Evolutionary conservation across 345 rosid genomes (phyloP).

Genomic region (Pistacia vera): DNA sequence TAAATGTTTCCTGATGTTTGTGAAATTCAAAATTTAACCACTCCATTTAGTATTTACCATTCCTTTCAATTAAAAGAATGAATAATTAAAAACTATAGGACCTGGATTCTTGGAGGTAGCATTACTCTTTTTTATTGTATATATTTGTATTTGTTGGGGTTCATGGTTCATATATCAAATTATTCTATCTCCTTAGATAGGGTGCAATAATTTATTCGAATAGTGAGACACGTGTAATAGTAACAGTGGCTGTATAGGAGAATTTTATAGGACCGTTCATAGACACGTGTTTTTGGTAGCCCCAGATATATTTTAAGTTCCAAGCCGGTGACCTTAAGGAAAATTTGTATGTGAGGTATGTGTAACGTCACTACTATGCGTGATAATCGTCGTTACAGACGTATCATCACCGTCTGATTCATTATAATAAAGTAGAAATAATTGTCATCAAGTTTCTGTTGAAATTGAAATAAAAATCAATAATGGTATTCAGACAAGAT

Average conservation of each 20-base stretch:
- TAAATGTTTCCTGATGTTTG: conserved; percentile 8
- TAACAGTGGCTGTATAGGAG: neutral
- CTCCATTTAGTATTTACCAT: neutral
- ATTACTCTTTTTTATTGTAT: neutral
- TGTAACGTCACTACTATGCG: neutral
- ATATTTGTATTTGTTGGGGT: neutral
- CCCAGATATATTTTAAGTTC: too few species aligned
- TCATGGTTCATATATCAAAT: neutral
- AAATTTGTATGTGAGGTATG: neutral
- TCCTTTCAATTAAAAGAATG: too few species aligned
- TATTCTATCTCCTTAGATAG: neutral
- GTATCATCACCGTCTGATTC: neutral
- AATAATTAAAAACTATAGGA: neutral
- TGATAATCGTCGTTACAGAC: neutral
- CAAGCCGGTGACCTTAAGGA: neutral
- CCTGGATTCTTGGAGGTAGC: conserved; percentile 12
- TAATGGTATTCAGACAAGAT: neutral
- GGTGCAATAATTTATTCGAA: neutral
- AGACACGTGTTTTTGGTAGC: conserved; percentile 14
- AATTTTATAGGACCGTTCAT: neutral
- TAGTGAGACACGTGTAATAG: conserved; percentile 12
- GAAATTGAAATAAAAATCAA: neutral
- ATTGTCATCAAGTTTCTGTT: neutral
- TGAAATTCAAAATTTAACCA: neutral
- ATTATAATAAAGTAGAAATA: neutral